Evolutionary conservation across 345 rosid genomes (phyloP).

Genomic region (Arabidopsis arenosa): DNA sequence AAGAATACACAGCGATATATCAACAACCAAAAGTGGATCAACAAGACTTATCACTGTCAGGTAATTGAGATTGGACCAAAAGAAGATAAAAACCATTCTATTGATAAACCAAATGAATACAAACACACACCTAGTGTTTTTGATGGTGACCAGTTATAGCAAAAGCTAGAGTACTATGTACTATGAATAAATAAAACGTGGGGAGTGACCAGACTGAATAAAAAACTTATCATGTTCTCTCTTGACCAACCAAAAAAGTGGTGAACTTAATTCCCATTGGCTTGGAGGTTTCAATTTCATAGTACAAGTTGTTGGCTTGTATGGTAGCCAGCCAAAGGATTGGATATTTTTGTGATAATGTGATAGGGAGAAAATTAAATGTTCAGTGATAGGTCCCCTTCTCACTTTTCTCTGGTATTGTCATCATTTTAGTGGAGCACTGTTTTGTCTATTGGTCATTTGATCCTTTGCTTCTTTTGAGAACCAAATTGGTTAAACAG

Average conservation of each 20-base stretch:
- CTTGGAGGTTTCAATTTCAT: constrained; percentile 36
- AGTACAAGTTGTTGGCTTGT: constrained; percentile 39
- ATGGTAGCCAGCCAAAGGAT: constrained; percentile 43
- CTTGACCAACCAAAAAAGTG: constrained; percentile 33
- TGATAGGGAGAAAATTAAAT: constrained; percentile 26
- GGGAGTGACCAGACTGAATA: constrained; percentile 26
- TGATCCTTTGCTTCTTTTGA: constrained; percentile 23
- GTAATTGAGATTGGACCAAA: constrained; percentile 12
- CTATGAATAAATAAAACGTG: constrained; percentile 13
- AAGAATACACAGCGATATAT: constrained; percentile 19
- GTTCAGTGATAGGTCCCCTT: constrained; percentile 36
- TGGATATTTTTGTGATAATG: constrained; percentile 24
- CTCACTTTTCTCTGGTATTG: constrained; percentile 28
- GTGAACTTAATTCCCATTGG: constrained; percentile 44
- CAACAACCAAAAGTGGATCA: constrained; percentile 37
- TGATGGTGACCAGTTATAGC: constrained; percentile 25
- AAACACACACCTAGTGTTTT: constrained; percentile 19
- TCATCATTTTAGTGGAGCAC: constrained; percentile 43
- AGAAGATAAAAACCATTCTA: constrained; percentile 26
- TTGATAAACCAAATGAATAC: constrained; percentile 22
- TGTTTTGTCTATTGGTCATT: constrained; percentile 41
- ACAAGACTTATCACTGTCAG: constrained; percentile 28
- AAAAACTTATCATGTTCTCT: constrained; percentile 29
- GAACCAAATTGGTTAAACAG: constrained; percentile 24
- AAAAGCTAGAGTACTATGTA: constrained; percentile 14